These are phyloP conservation scores for Flueggea neowawraea DNA, from an alignment of 441 rosid species.

Conservation along the genomic window DNA sequence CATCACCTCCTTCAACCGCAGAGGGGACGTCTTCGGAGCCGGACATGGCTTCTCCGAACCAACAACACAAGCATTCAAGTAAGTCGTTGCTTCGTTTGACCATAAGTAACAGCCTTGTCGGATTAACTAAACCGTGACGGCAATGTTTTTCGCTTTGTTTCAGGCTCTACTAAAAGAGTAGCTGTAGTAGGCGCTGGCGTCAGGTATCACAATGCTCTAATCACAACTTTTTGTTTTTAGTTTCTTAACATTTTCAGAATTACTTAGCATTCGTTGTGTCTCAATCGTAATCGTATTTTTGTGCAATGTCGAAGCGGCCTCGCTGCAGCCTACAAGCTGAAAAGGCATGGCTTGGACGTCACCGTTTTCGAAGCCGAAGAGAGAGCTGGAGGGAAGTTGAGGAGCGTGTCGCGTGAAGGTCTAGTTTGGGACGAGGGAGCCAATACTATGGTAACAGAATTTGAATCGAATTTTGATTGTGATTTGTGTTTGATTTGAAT, in stretches of 20 bases:
- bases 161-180: constrained; percentile 56
- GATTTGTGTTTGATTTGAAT: not conserved
- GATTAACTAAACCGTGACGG: too few relatives aligned
- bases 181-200: constrained; percentile 95
- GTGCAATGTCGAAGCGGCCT: constrained; percentile 57
- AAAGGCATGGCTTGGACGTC: constrained; percentile 70
- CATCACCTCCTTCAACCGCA: too few relatives aligned
- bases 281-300: not conserved
- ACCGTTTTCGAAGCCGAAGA: constrained; percentile 84
- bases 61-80: too few relatives aligned
- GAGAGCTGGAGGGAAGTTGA: constrained; percentile 82
- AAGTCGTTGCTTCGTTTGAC: too few relatives aligned
- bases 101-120: too few relatives aligned
- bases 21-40: too few relatives aligned
- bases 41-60: too few relatives aligned
- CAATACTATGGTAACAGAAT: constrained; percentile 69
- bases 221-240: not conserved
- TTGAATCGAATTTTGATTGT: not conserved
- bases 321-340: constrained; percentile 89
- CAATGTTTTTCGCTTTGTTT: not conserved
- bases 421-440: constrained; percentile 97
- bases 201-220: constrained; percentile 33
- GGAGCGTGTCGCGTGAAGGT: constrained; percentile 55
- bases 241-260: too few relatives aligned
- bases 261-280: too few relatives aligned